Conservation (phyloP, 306 rosid species). For the Rubus parviflorus region DNA sequence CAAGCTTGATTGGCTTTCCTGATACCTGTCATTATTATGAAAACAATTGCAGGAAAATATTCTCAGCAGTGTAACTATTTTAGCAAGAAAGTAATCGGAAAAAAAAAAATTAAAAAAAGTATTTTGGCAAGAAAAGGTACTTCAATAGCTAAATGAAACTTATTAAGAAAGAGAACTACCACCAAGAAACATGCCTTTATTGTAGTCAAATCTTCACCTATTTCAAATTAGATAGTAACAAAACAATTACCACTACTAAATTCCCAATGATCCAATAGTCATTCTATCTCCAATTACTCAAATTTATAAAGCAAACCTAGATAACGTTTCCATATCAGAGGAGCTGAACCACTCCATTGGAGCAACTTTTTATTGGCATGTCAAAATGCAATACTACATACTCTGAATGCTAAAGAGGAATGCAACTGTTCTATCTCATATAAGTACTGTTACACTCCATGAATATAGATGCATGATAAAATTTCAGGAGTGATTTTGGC, state of each 20-base stretch:
- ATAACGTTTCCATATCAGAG: background rate
- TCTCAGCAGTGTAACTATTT: background rate
- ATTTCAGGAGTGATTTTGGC: background rate
- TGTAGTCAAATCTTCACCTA: slow-evolving; percentile 8
- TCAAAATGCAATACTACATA: background rate
- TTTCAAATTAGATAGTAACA: background rate
- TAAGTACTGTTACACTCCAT: background rate
- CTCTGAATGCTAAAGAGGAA: background rate
- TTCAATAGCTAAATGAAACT: background rate
- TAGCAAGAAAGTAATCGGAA: background rate
- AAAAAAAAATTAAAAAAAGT: no score
- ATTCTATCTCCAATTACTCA: background rate
- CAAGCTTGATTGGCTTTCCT: slow-evolving; percentile 97
- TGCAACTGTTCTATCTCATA: background rate
- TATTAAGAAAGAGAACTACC: background rate
- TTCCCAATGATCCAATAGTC: background rate
- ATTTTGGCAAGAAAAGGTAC: background rate
- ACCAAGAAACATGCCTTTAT: slow-evolving; percentile 1
- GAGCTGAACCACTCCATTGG: background rate
- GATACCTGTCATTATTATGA: slow-evolving; percentile 65
- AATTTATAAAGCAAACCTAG: background rate
- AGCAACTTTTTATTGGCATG: background rate
- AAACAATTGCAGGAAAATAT: background rate
- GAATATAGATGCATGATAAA: background rate
- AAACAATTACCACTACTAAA: background rate